Evolutionary conservation across 176 grass and related monocot species (phyloP).

Genomic region (Aegilops speltoides): DNA sequence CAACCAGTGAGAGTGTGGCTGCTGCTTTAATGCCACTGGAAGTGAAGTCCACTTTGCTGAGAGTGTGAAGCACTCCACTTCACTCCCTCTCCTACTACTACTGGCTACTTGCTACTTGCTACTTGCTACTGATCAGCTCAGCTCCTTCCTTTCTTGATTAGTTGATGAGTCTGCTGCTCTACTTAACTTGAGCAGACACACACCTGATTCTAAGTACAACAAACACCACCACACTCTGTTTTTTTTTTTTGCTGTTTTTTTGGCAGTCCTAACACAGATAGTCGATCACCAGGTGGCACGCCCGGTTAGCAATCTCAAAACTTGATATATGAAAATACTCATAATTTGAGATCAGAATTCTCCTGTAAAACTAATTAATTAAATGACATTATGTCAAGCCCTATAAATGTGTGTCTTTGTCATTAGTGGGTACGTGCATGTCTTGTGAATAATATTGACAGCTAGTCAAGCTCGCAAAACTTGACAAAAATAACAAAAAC

Average conservation of each 20-base stretch:
- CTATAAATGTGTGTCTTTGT: neutral
- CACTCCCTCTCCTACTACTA: neutral
- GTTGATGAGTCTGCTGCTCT: conserved; percentile 14
- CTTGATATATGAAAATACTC: neutral
- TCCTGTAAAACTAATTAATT: neutral
- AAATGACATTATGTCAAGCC: neutral
- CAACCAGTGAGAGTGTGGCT: conserved; percentile 12
- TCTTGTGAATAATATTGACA: too few species aligned
- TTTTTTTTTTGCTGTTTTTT: too few species aligned
- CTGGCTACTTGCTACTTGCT: neutral
- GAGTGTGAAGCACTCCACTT: conserved; percentile 68
- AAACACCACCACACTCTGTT: neutral
- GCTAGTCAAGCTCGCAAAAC: neutral
- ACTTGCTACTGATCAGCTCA: neutral
- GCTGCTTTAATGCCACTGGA: conserved; percentile 43
- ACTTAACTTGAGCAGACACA: conserved; percentile 20
- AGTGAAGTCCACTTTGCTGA: conserved; percentile 61
- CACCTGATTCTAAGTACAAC: conserved; percentile 18
- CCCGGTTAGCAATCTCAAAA: too few species aligned
- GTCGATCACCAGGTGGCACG: neutral
- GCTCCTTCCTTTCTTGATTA: neutral
- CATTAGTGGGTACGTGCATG: neutral
- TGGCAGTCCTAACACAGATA: neutral
- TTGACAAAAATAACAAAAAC: neutral
- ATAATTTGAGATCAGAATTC: neutral